phyloP scores from a whole-genome alignment of 495 filamentous ascomycete genomes.

The Annulohypoxylon stygium region DNA sequence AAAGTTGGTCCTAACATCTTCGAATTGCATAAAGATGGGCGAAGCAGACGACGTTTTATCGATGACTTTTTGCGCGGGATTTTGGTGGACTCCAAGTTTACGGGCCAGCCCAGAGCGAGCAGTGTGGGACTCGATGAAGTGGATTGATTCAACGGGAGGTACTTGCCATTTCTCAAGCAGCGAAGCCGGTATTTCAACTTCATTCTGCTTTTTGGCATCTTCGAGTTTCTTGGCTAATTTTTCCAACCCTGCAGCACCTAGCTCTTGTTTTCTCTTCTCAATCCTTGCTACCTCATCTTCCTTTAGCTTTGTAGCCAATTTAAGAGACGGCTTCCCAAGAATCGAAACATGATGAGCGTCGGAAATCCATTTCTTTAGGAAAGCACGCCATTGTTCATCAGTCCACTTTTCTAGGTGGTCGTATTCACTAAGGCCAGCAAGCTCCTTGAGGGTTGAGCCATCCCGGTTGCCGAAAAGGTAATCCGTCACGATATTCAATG shows the following conservation, averaged over 20 bases:
- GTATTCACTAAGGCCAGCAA: conserved; percentile 78
- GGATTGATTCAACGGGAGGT: conserved; percentile 86
- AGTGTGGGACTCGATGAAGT: conserved; percentile 91
- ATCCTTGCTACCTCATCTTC: conserved; percentile 74
- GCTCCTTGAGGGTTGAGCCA: conserved; percentile 79
- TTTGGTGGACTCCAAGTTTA: conserved; percentile 73
- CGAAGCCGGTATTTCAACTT: conserved; percentile 80
- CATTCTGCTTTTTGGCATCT: conserved; percentile 82
- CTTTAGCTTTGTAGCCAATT: conserved; percentile 78
- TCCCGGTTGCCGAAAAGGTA: conserved; percentile 90
- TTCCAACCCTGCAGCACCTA: conserved; percentile 70
- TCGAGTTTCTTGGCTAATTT: conserved; percentile 81
- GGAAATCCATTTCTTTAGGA: conserved; percentile 84
- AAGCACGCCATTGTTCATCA: conserved; percentile 84
- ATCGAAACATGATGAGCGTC: conserved; percentile 89
- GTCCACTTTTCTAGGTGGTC: conserved; percentile 83
- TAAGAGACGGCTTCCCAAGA: conserved; percentile 82
- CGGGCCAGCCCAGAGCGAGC: conserved; percentile 86
- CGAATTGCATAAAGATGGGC: conserved; percentile 96
- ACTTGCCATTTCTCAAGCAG: conserved; percentile 84
- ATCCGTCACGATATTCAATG: conserved; percentile 85
- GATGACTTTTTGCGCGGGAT: conserved; percentile 79
- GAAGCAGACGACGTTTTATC: conserved; percentile 72
- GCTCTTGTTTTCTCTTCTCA: conserved; percentile 64
- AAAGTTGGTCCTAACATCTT: conserved; percentile 91